These are phyloP conservation scores for Alternaria alternata DNA, from an alignment of 2,329 filamentous ascomycete genomes.

Conservation along the genomic window DNA sequence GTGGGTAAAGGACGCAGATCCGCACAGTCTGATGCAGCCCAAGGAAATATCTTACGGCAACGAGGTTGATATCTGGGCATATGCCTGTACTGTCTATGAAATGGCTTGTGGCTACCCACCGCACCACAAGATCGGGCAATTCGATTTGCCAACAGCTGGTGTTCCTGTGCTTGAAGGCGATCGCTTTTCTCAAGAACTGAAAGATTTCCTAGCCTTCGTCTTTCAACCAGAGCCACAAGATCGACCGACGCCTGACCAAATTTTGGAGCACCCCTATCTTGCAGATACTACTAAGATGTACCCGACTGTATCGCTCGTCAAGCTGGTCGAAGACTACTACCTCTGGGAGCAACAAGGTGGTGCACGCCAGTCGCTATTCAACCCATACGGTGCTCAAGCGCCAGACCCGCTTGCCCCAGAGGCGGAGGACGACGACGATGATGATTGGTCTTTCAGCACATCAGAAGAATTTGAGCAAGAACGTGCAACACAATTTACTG, in stretches of 20 bases:
- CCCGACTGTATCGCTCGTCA: slow-evolving; percentile 69
- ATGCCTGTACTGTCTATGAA: slow-evolving; percentile 81
- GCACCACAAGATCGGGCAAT: slow-evolving; percentile 59
- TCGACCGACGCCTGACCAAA: slow-evolving; percentile 73
- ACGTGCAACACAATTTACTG: slow-evolving; percentile 53
- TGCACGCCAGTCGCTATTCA: slow-evolving; percentile 70
- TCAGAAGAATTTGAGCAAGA: slow-evolving; percentile 65
- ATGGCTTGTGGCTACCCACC: slow-evolving; percentile 81
- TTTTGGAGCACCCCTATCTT: slow-evolving; percentile 75
- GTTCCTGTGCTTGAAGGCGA: slow-evolving; percentile 75
- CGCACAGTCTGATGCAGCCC: slow-evolving; percentile 60
- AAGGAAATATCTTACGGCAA: slow-evolving; percentile 62
- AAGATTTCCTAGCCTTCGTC: slow-evolving; percentile 76
- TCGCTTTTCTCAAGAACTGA: slow-evolving; percentile 73
- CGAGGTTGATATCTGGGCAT: slow-evolving; percentile 80
- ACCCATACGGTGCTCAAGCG: slow-evolving; percentile 65
- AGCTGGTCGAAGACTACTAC: slow-evolving; percentile 75
- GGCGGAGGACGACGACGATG: slow-evolving; percentile 55
- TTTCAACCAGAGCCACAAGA: slow-evolving; percentile 72
- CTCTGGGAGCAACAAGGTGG: slow-evolving; percentile 79
- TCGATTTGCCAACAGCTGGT: slow-evolving; percentile 53
- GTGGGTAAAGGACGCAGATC: slow-evolving; percentile 64
- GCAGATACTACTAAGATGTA: slow-evolving; percentile 68
- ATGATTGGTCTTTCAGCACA: slow-evolving; percentile 72
- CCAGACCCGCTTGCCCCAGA: slow-evolving; percentile 59